Base-by-base conservation (phyloP, 2,329 filamentous ascomycete genomes). In the Clathrospora elynae region DNA sequence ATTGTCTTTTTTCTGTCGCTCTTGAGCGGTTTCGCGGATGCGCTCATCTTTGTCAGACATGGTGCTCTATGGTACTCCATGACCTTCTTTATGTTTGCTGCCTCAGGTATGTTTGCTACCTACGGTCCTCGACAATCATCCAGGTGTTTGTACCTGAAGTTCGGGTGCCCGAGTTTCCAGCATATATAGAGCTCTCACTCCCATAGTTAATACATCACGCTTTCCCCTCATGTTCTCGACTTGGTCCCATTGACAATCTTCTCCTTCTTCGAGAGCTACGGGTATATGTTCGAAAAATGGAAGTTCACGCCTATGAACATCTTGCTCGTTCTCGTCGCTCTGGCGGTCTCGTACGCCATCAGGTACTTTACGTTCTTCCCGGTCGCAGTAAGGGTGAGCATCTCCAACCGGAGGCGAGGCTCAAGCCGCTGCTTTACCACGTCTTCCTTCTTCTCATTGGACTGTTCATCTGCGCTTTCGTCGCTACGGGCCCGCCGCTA, bases 251-350 rank as follows among this genome's bases (percentile, higher is more conserved):
- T n/a, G n/a, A n/a, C n/a, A n/a, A n/a, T n/a, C n/a, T 90, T 89
- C 73, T 87, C 85, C 72, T 87, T 86, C 63, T 83, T 88, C 39
- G 83, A 88, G 64, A 85, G 81, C 0, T 89, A 88, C 55, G 70
- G 73, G 1, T 74, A 86, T 3, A 83, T 89, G 4, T 86, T 87
- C 57, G 67, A 73, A 8, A 81, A 88, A 12, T 88, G 84, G 83
- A 59, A 68, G 16, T 89, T 88, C 53, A 72, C 68, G 12, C 74
- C 77, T 6, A 71, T 82, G 3, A 67, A 77, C 8, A 71, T 83
- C 2, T 84, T 84, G 0, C 70, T 87, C 17, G 67, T 80, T 0
- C 84, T 66, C 36, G 40, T 58, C 85, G 67, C 76, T 83, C 33
- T 79, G 10, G 41, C 35, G 5, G 30, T n/a, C 8, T 23, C 29